These are phyloP conservation scores for Phylloboletellus chloephorus DNA, from an alignment of 1,284 basidiomycete genomes.

Conservation along the genomic window DNA sequence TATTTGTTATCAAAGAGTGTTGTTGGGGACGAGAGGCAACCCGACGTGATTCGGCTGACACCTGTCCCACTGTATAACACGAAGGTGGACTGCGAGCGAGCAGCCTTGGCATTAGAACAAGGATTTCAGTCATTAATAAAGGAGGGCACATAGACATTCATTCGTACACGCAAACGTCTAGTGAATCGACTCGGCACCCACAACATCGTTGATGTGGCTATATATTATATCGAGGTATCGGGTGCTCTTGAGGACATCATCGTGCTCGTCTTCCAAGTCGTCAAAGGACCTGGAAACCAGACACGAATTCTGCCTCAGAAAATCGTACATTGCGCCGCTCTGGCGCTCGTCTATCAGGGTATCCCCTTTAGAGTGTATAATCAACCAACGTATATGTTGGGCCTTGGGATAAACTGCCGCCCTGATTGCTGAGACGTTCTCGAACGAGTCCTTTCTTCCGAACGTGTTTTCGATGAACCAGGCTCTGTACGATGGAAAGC, in stretches of 20 bases:
- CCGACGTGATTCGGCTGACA: slow-evolving; percentile 84
- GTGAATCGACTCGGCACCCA: slow-evolving; percentile 3
- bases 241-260: slow-evolving; percentile 45
- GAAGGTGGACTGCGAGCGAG: slow-evolving; percentile 68
- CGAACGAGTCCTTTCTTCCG: slow-evolving; percentile 45
- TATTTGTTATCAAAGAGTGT: slow-evolving; percentile 67
- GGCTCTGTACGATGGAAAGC: slow-evolving; percentile 56
- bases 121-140: slow-evolving; percentile 35
- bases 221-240: slow-evolving; percentile 47
- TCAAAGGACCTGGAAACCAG: slow-evolving; percentile 41
- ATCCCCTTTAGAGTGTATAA: slow-evolving; percentile 72
- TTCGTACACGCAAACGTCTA: background rate
- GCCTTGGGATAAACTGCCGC: slow-evolving; percentile 35
- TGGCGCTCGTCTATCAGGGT: slow-evolving; percentile 60
- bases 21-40: slow-evolving; percentile 84
- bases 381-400: slow-evolving; percentile 52
- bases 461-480: slow-evolving; percentile 68
- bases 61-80: slow-evolving; percentile 85
- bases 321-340: slow-evolving; percentile 51
- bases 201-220: slow-evolving; percentile 32
- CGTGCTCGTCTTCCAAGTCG: slow-evolving; percentile 49
- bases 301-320: slow-evolving; percentile 40
- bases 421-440: slow-evolving; percentile 42
- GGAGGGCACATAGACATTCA: slow-evolving; percentile 4
- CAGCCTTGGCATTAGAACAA: slow-evolving; percentile 58